phyloP scores from a whole-genome alignment of 495 filamentous ascomycete species.

The Diplogelasinospora grovesii region DNA sequence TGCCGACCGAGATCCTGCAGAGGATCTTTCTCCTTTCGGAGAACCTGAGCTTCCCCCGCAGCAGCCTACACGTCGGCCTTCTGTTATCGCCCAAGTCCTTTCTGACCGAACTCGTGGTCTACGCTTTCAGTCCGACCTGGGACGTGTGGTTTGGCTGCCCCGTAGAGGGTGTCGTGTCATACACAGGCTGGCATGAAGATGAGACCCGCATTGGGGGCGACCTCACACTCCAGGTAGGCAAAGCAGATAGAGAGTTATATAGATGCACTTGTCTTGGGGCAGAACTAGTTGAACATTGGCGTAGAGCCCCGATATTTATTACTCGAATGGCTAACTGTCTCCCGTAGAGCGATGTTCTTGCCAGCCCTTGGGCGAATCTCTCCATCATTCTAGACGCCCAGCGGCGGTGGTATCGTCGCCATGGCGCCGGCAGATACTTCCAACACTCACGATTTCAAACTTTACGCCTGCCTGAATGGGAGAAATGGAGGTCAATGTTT shows the following conservation, averaged over 20 bases:
- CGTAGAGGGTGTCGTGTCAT: neutral
- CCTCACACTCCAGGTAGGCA: slow-evolving; percentile 28
- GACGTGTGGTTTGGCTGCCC: slow-evolving; percentile 23
- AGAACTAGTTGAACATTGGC: too few relatives aligned
- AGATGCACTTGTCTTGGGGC: too few relatives aligned
- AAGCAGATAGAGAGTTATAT: too few relatives aligned
- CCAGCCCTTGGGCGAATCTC: slow-evolving; percentile 23
- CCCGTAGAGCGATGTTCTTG: slow-evolving; percentile 25
- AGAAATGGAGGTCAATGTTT: neutral
- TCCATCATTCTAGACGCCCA: slow-evolving; percentile 25
- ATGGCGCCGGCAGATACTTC: slow-evolving; percentile 2
- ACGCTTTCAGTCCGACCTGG: slow-evolving; percentile 34
- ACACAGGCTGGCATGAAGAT: slow-evolving; percentile 5
- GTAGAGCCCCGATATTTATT: too few relatives aligned
- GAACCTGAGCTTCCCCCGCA: slow-evolving; percentile 32
- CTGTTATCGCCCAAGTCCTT: slow-evolving; percentile 25
- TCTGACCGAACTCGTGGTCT: slow-evolving; percentile 20
- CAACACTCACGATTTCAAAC: neutral
- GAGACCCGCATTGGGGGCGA: slow-evolving; percentile 17
- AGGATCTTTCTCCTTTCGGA: slow-evolving; percentile 31
- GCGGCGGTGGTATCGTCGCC: slow-evolving; percentile 19
- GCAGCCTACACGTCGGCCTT: slow-evolving; percentile 28
- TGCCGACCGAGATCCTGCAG: slow-evolving; percentile 39
- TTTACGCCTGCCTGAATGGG: neutral
- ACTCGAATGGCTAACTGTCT: too few relatives aligned